Evolutionary conservation across 306 rosid genomes (phyloP).

Genomic region (Pachyrhizus erosus): DNA sequence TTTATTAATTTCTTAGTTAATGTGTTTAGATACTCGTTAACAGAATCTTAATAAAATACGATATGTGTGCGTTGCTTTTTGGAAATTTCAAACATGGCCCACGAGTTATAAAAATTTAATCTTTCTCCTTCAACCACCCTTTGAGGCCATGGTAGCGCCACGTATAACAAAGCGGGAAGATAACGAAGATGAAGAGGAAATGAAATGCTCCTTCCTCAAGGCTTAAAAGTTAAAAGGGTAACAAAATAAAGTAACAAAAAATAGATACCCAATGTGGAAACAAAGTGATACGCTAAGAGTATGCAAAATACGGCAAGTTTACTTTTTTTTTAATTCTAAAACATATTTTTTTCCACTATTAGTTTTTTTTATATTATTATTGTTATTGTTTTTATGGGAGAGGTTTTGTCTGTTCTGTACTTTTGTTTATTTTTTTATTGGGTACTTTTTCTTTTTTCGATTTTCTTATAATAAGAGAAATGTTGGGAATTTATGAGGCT

Average conservation of each 20-base stretch:
- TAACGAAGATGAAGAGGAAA: slow-evolving; percentile 54
- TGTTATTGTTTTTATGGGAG: slow-evolving; percentile 39
- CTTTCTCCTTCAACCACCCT: background rate
- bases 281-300: background rate
- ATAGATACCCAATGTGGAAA: slow-evolving; percentile 28
- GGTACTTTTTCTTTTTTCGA: background rate
- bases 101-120: slow-evolving; percentile 26
- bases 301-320: background rate
- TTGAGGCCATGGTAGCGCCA: slow-evolving; percentile 77
- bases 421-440: slow-evolving; percentile 18
- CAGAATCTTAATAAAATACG: background rate
- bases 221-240: background rate
- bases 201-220: background rate
- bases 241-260: slow-evolving; percentile 28
- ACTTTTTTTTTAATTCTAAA: background rate
- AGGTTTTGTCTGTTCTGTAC: slow-evolving; percentile 47
- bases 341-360: background rate
- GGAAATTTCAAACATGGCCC: slow-evolving; percentile 41
- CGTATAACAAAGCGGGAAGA: slow-evolving; percentile 71
- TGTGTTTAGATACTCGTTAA: no score
- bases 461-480: slow-evolving; percentile 36
- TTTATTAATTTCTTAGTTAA: no score
- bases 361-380: background rate
- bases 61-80: background rate
- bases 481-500: slow-evolving; percentile 66